phyloP scores from a whole-genome alignment of 23 red algal species.

The Gracilaria vermiculophylla region DNA sequence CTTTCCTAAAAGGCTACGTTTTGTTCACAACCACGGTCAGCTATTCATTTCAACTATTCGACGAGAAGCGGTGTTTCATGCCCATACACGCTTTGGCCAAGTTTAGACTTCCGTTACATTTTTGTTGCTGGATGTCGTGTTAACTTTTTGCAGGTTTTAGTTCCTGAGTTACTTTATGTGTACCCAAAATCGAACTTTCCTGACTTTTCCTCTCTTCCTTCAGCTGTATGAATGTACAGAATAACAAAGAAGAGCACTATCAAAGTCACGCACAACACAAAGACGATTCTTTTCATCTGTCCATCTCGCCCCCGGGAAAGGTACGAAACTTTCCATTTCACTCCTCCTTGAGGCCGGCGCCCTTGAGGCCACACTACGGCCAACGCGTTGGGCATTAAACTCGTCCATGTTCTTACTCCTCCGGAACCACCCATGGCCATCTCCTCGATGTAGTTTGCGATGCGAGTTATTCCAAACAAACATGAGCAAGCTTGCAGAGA shows the following conservation, averaged over 20 bases:
- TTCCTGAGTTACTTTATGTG: not conserved
- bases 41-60: not conserved
- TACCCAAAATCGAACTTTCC: conserved; percentile 47
- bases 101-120: not conserved
- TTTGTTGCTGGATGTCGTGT: not conserved
- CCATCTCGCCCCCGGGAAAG: conserved; percentile 53
- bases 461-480: conserved; percentile 81
- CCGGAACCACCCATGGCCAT: conserved; percentile 78
- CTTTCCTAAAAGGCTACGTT: not conserved
- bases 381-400: conserved; percentile 93
- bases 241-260: conserved; percentile 46
- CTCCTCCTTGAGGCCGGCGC: not conserved
- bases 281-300: conserved; percentile 64
- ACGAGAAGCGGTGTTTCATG: not conserved
- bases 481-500: conserved; percentile 84
- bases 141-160: not conserved
- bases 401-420: conserved; percentile 80
- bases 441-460: conserved; percentile 96
- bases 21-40: too few species aligned
- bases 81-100: not conserved
- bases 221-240: conserved; percentile 42
- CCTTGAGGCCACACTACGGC: conserved; percentile 82
- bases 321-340: conserved; percentile 58
- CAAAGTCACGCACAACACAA: conserved; percentile 56
- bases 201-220: conserved; percentile 38